Base-by-base conservation (phyloP, 805 yeast species). In the Lipomyces mesembrius region DNA sequence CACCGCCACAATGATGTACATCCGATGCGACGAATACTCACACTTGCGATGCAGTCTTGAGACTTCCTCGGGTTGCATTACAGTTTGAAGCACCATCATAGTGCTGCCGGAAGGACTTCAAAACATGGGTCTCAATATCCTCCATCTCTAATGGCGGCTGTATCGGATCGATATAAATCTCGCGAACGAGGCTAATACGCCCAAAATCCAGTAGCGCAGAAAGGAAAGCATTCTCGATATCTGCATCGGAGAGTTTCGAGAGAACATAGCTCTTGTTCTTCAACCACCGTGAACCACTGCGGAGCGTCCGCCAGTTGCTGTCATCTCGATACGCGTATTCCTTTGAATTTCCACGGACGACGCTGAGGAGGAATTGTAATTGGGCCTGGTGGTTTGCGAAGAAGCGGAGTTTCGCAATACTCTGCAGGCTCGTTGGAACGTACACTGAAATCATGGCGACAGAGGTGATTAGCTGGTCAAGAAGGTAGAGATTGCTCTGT, bases 11-110 rank as follows among this genome's bases (percentile, higher is more conserved):
- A 37, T 27, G n/a, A n/a, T 46, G 27, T 27, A 43, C 12, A 22
- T 51, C 4, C 25, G 39, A 8, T 27, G 29, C 11, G 17, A 25
- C 20, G 7, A 46, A 12, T 43, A 52, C 69, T 22, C 62, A 68
- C 70, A 69, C 60, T 71, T 74, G 27, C 34, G 73, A 68, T 0
- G 83, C 83, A 51, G 79, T 79, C 37, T 73, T 74, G 75, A 83
- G 76, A 25, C 79, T 80, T 4, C 83, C 83, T 62, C 81, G 74
- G 3, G 76, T 70, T 34, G 74, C 73, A 32, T 78, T 75, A 4
- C 84, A 83, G 69, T 79, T 82, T 0, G 83, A 73, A 0, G 85
- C 83, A 43, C 72, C 73, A 59, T 82, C 82, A 70, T 79, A 82
- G 62, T 79, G 80, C 43, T 76, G 75, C 80, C 84, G 80, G 63